Conservation (phyloP, 2,329 filamentous ascomycete genomes). For the Phyllosticta capitalensis region DNA sequence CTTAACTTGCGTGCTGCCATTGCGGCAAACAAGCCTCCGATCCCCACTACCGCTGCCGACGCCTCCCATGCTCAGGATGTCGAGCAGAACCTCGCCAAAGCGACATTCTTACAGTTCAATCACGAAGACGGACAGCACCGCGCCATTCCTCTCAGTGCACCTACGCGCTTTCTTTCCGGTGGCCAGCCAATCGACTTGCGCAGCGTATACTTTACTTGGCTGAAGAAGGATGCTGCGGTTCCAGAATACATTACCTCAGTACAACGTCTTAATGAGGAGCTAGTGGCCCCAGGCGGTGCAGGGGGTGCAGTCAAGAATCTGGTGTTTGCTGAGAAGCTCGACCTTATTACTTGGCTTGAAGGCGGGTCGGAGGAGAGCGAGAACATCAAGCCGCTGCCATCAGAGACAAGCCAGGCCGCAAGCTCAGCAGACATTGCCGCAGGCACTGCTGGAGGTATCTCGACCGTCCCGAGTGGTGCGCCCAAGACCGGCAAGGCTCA, state of each 20-base stretch:
- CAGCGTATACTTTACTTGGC: conserved; percentile 93
- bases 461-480: conserved; percentile 26
- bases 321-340: conserved; percentile 82
- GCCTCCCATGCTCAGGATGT: conserved; percentile 51
- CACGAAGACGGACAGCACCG: conserved; percentile 42
- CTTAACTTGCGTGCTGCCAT: conserved; percentile 78
- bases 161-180: conserved; percentile 75
- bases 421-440: conserved; percentile 43
- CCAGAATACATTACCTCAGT: conserved; percentile 85
- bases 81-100: conserved; percentile 50
- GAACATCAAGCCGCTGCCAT: conserved; percentile 76
- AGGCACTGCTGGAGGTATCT: conserved; percentile 37
- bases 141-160: conserved; percentile 57
- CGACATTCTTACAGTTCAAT: conserved; percentile 55
- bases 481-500: conserved; percentile 42
- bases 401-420: conserved; percentile 39
- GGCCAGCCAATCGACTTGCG: conserved; percentile 70
- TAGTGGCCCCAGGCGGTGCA: conserved; percentile 45
- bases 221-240: conserved; percentile 82
- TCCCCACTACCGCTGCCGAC: conserved; percentile 64
- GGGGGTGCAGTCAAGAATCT: conserved; percentile 72
- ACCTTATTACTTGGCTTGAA: conserved; percentile 88
- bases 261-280: conserved; percentile 68
- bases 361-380: conserved; percentile 74
- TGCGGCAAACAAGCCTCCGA: conserved; percentile 56